Conservation (phyloP, 2,329 filamentous ascomycete genomes). For the Sporothrix humicola region DNA sequence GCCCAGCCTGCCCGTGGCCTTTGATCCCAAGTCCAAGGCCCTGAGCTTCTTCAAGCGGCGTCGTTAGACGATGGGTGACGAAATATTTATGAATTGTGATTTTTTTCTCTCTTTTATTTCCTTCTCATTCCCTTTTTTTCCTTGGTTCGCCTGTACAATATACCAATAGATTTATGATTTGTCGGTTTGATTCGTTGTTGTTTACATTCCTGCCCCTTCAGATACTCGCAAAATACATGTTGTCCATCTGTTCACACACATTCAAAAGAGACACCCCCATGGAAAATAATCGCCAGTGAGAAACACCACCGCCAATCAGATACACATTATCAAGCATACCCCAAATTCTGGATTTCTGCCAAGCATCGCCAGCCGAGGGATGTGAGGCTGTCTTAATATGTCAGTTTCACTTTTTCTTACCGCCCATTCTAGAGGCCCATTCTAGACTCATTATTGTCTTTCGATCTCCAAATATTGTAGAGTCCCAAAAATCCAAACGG, state of each 20-base stretch:
- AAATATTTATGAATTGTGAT: neutral
- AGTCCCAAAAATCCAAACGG: neutral
- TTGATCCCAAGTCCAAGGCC: neutral
- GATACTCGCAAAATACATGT: neutral
- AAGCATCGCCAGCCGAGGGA: neutral
- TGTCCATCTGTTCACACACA: neutral
- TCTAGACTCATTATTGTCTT: neutral
- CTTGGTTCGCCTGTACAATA: too few species aligned
- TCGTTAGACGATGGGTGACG: neutral
- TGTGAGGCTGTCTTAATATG: neutral
- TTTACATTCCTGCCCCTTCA: too few species aligned
- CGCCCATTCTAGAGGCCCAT: neutral
- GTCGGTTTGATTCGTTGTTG: too few species aligned
- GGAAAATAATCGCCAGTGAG: too few species aligned
- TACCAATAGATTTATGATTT: too few species aligned
- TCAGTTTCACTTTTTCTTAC: neutral
- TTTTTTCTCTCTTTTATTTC: neutral
- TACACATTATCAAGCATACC: too few species aligned
- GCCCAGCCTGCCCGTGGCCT: constrained; percentile 15
- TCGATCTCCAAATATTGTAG: neutral
- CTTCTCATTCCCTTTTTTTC: neutral
- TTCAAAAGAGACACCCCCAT: neutral
- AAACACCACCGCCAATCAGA: too few species aligned
- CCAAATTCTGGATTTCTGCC: neutral
- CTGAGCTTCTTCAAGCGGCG: constrained; percentile 24